phyloP scores from a whole-genome alignment of 768 basidiomycete species.

The Psilocybe subaeruginosa region DNA sequence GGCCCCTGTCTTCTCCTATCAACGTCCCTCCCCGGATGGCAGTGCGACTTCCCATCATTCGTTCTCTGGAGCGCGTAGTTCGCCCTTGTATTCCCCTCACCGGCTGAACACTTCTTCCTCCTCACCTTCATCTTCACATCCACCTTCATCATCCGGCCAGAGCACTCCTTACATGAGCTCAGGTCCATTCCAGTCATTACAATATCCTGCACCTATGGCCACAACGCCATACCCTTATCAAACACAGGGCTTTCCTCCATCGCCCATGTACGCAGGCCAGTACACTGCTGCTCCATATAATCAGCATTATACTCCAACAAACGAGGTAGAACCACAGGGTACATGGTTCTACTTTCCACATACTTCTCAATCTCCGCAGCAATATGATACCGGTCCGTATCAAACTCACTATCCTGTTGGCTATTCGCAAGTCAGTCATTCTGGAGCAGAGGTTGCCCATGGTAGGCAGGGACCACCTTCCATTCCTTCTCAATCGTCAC shows the following conservation, averaged over 20 bases:
- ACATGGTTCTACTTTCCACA: conserved; percentile 57
- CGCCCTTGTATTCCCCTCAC: conserved; percentile 30
- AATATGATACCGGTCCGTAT: conserved; percentile 32
- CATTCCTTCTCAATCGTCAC: conserved; percentile 15
- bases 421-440: conserved; percentile 29
- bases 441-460: conserved; percentile 25
- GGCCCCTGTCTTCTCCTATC: conserved; percentile 42
- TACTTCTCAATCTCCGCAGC: conserved; percentile 18
- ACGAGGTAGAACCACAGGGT: conserved; percentile 45
- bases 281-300: conserved; percentile 38
- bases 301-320: conserved; percentile 34
- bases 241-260: conserved; percentile 35
- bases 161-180: conserved; percentile 28
- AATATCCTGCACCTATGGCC: conserved; percentile 33
- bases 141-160: conserved; percentile 24
- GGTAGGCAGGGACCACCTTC: conserved; percentile 20
- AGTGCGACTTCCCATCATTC: conserved; percentile 27
- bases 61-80: conserved; percentile 26
- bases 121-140: conserved; percentile 27
- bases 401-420: conserved; percentile 32
- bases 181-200: conserved; percentile 35
- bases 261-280: conserved; percentile 34
- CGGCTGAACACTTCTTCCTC: conserved; percentile 21
- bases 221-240: conserved; percentile 39
- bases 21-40: conserved; percentile 35